These are phyloP conservation scores for Melaleuca quinquenervia DNA, from an alignment of 345 rosid genomes.

Conservation along the genomic window DNA sequence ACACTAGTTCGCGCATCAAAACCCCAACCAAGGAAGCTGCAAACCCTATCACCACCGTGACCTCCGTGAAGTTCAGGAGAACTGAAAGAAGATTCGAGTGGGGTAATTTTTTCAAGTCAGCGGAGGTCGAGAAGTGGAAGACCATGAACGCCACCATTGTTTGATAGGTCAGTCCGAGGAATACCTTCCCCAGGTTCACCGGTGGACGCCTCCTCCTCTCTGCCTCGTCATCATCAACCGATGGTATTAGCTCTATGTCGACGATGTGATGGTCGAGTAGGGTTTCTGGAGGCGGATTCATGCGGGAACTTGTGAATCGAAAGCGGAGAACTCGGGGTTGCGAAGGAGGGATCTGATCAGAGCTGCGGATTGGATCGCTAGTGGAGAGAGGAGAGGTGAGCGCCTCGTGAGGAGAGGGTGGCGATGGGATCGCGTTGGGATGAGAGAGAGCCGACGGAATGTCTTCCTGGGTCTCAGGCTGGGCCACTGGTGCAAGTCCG, in stretches of 20 bases:
- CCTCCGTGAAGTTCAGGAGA: background rate
- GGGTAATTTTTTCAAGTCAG: background rate
- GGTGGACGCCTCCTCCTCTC: background rate
- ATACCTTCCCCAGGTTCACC: background rate
- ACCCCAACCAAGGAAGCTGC: background rate
- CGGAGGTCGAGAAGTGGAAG: background rate
- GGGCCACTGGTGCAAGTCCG: background rate
- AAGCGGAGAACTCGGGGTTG: background rate
- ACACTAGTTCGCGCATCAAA: background rate
- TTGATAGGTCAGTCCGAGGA: background rate
- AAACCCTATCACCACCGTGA: background rate
- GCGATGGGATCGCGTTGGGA: background rate
- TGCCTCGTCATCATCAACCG: background rate
- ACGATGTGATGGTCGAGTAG: background rate
- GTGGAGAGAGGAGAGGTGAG: background rate
- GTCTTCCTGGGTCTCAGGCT: background rate
- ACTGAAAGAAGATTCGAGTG: background rate
- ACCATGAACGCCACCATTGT: background rate
- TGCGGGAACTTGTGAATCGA: background rate
- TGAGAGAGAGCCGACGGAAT: background rate
- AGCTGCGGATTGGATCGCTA: background rate
- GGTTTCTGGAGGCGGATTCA: background rate
- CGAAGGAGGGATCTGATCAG: background rate
- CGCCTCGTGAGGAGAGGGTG: background rate
- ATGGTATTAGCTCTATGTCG: background rate